A percentile compares a stretch with the other conserved stretches of the same genome.
phyloP scores from a whole-genome alignment of 1,284 basidiomycete species.

The Xanthoconium separans region DNA sequence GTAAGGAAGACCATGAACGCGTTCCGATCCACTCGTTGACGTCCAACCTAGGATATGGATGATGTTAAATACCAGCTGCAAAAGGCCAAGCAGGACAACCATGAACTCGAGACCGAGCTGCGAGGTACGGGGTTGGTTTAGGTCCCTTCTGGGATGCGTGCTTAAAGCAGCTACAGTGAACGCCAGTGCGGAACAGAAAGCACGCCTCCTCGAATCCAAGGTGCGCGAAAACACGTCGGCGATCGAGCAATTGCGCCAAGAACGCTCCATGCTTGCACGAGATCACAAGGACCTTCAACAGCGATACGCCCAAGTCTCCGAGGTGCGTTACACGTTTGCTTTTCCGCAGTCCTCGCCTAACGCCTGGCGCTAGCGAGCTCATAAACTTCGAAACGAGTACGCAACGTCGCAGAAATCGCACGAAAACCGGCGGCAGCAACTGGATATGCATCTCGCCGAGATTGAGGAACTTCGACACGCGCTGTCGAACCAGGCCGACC shows the following conservation, averaged over 20 bases:
- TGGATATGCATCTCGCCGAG: slow-evolving; percentile 67
- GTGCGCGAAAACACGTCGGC: slow-evolving; percentile 63
- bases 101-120: slow-evolving; percentile 65
- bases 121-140: slow-evolving; percentile 42
- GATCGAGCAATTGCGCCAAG: slow-evolving; percentile 71
- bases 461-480: slow-evolving; percentile 70
- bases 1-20: slow-evolving; percentile 34
- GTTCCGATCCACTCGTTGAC: slow-evolving; percentile 13
- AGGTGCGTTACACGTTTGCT: slow-evolving; percentile 43
- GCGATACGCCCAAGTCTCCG: slow-evolving; percentile 59
- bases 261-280: slow-evolving; percentile 61
- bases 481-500: slow-evolving; percentile 59
- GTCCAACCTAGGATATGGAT: slow-evolving; percentile 61
- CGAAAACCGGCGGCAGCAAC: slow-evolving; percentile 66
- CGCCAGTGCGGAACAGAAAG: slow-evolving; percentile 65
- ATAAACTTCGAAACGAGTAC: slow-evolving; percentile 60
- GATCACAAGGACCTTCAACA: slow-evolving; percentile 72
- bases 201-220: slow-evolving; percentile 59
- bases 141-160: neutral
- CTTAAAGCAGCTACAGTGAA: slow-evolving; percentile 43
- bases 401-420: slow-evolving; percentile 63
- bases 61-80: slow-evolving; percentile 68
- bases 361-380: slow-evolving; percentile 44
- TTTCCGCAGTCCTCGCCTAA: neutral
- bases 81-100: slow-evolving; percentile 64